Base-by-base conservation (phyloP, 2,329 filamentous ascomycete genomes). In the Fusarium newnesense region DNA sequence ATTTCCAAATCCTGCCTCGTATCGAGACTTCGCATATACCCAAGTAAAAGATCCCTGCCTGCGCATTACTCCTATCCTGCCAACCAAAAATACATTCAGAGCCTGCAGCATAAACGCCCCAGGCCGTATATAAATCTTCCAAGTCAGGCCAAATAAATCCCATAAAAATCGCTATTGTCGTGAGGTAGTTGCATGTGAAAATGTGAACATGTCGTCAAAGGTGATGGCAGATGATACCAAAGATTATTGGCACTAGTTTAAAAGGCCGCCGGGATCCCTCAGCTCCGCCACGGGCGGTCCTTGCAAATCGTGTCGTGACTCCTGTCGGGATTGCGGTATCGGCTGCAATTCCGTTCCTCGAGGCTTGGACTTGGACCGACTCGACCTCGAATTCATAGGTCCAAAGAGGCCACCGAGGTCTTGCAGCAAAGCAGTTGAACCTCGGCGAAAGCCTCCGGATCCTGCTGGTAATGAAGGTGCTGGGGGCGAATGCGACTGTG, bases 361-460 rank as follows among this genome's bases (percentile, higher is more conserved):
- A 10, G 67, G 74, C 59, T 76, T 81, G 10, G 79, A 67, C 59
- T 73, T 81, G 8, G 80, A 76, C 28, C 80, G 73, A 12, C 73
- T 72, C n/a, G 80, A 72, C 47, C 76, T 82, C 12, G 79, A 75
- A 16, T 79, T 81, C 13, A 81, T 78, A 2, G 88, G 85, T 6
- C 81, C 83, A 9, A 91, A 77, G 21, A 90, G 81, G 2, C 87
- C 89, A 13, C 88, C 86, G 2, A 91, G 78, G 72, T 91, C 90
- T 70, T 89, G 88, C 10, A 91, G 79, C n/a, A 91, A 76, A 0
- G 88, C 86, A 2, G 87, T 84, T 4, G 89, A 91, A 7, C 89
- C 89, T 47, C 88, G 81, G 11, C 87, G 83, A 9, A 87, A 78
- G 2, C 88, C 87, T 15, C 75, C 81, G 2, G 78, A 77, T 57